Evolutionary conservation across 805 yeast species (phyloP).

Genomic region (Zygosaccharomyces bisporus): DNA sequence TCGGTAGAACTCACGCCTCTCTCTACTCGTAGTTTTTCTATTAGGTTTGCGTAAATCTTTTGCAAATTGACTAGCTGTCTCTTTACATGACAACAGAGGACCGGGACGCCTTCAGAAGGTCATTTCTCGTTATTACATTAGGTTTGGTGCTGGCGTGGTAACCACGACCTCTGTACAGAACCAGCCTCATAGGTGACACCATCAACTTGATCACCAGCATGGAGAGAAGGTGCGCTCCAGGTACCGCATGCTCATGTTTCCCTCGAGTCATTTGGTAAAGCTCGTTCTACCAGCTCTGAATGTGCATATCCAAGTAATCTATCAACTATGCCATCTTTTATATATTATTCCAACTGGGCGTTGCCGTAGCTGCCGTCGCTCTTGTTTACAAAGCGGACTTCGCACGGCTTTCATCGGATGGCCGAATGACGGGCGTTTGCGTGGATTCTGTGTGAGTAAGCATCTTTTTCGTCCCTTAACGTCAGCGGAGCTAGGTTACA

Average conservation of each 20-base stretch:
- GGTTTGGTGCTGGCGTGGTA: slow-evolving; percentile 19
- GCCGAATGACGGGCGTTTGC: neutral
- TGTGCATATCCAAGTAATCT: neutral
- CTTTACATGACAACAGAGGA: neutral
- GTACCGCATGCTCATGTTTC: neutral
- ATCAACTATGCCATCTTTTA: neutral
- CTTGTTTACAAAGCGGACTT: neutral
- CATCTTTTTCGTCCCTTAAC: slow-evolving; percentile 45
- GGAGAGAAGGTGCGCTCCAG: neutral
- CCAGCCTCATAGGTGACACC: slow-evolving; percentile 9
- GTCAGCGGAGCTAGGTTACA: slow-evolving; percentile 47
- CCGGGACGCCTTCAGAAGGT: slow-evolving; percentile 21
- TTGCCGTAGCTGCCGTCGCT: neutral
- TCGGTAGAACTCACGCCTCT: neutral
- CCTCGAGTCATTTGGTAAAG: neutral
- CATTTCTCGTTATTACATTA: slow-evolving; percentile 23
- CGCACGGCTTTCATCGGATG: slow-evolving; percentile 1
- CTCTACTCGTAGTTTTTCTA: neutral
- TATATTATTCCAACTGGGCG: neutral
- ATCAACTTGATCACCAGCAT: slow-evolving; percentile 4
- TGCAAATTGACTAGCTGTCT: neutral
- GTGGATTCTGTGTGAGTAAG: slow-evolving; percentile 30
- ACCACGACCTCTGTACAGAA: slow-evolving; percentile 17
- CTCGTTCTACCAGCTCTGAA: neutral
- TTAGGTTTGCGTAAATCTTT: neutral